Evolutionary conservation across 2,329 filamentous ascomycete species (phyloP), one percentile per base, ranked within the genome.

Genomic region (Ophiognomonia clavigignenti-juglandacearum): DNA sequence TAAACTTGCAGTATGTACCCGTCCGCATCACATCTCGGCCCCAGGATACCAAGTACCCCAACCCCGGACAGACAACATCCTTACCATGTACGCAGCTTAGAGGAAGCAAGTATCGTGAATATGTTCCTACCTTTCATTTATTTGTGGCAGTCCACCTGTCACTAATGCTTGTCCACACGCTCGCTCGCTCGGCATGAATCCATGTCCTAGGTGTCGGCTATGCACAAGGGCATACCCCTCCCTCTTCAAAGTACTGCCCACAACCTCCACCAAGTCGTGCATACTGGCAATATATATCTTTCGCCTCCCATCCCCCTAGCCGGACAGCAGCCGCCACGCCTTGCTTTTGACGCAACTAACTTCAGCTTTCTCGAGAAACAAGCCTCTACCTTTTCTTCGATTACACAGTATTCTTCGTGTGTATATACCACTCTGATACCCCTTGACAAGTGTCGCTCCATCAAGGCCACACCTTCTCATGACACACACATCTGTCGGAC

Each of bases 281-380:
- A 53, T 54, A 53, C 59, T 62, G 61, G 63, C 63, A 54, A 54
- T 64, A 68, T 67, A 68, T 69, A 70, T 26, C 8, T 56, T 62
- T 62, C 61, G 58, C 60, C 57, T 52, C 57, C 59, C 60, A 62
- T 64, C 61, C 53, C 60, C 54, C 55, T 54, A 58, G 23, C 10
- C 13, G 36, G 24, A 23, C 35, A 34, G 39, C 34, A 24, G 31
- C 36, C 19, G 9, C 16, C 4, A 18, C 9, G 10, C 32, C 32
- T 34, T 34, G 32, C 3, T 34, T 16, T 39, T 48, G 48, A 43
- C 29, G 13, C 38, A 43, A 29, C 20, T 27, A 32, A 39, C 39
- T 29, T 36, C n/a, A n/a, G n/a, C n/a, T n/a, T n/a, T n/a, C n/a
- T n/a, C n/a, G n/a, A n/a, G n/a, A n/a, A n/a, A n/a, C n/a, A n/a